A percentile compares a stretch with the other conserved stretches of the same genome.
phyloP scores from a whole-genome alignment of 2,329 filamentous ascomycete species.

The Exutisphaerella laricina region DNA sequence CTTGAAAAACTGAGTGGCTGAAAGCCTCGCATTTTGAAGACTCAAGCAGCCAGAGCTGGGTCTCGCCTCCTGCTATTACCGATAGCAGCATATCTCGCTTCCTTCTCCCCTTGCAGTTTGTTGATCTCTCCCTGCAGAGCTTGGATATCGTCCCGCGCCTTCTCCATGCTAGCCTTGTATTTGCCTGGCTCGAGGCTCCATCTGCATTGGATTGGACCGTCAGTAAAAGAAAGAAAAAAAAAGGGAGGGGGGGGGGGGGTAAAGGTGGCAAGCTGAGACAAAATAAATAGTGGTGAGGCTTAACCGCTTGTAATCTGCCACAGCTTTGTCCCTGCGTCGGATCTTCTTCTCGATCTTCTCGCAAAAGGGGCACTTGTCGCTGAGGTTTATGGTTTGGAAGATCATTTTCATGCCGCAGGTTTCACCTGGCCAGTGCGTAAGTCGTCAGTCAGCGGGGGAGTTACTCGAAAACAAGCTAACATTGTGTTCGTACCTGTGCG shows the following conservation, averaged over 20 bases:
- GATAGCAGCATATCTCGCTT: conserved; percentile 22
- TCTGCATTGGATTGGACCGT: too few relatives aligned
- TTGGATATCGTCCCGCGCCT: conserved; percentile 66
- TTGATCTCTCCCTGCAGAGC: conserved; percentile 64
- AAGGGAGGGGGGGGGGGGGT: too few relatives aligned
- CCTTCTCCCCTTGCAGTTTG: conserved; percentile 45
- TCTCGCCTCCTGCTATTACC: conserved; percentile 18
- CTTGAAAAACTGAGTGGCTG: too few relatives aligned
- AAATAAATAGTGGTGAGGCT: too few relatives aligned
- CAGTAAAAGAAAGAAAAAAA: too few relatives aligned
- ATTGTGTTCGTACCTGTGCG: too few relatives aligned
- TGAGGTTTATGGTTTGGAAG: conserved; percentile 61
- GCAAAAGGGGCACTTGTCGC: conserved; percentile 73
- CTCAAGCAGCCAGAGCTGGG: too few relatives aligned
- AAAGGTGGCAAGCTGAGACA: too few relatives aligned
- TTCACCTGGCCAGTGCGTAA: too few relatives aligned
- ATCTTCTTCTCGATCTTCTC: conserved; percentile 83
- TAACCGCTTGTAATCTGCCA: conserved; percentile 68
- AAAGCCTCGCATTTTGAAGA: too few relatives aligned
- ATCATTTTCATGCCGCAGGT: conserved; percentile 94
- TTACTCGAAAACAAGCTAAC: too few relatives aligned
- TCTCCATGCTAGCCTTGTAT: conserved; percentile 56
- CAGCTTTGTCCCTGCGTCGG: conserved; percentile 68
- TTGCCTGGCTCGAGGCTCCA: conserved; percentile 64
- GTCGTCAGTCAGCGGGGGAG: too few relatives aligned